A percentile compares a stretch with the other conserved stretches of the same genome.
Evolutionary conservation across 495 filamentous ascomycete genomes (phyloP).

Genomic region (Endocarpon pusillum): DNA sequence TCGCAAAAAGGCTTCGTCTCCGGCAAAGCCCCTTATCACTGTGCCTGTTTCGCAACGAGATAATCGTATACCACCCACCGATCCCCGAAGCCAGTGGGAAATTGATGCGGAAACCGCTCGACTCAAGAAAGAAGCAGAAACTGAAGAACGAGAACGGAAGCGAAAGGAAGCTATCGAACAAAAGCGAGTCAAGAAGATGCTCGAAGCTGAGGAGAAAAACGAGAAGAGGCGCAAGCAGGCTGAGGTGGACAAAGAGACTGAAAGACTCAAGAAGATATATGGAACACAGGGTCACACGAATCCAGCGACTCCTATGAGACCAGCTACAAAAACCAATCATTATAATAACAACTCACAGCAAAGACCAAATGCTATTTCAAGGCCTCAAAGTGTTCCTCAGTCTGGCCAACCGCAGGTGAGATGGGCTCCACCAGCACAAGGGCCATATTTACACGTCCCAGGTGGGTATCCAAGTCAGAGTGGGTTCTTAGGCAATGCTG

Average conservation of each 20-base stretch:
- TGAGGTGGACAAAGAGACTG: conserved; percentile 72
- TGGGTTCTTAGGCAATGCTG: too few relatives aligned
- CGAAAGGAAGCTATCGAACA: conserved; percentile 41
- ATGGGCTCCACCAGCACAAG: too few relatives aligned
- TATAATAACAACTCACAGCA: too few relatives aligned
- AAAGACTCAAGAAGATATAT: conserved; percentile 57
- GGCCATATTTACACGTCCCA: too few relatives aligned
- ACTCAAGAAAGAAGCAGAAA: conserved; percentile 37
- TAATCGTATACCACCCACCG: conserved; percentile 12
- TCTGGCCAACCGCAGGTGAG: too few relatives aligned
- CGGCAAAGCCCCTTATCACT: conserved; percentile 8
- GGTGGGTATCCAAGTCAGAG: too few relatives aligned
- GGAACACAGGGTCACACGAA: conserved; percentile 39
- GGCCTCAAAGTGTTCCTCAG: too few relatives aligned
- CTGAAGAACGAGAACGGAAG: conserved; percentile 36
- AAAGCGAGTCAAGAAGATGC: conserved; percentile 53
- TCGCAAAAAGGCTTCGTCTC: conserved; percentile 2
- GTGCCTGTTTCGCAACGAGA: conserved; percentile 2
- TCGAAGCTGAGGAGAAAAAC: conserved; percentile 63
- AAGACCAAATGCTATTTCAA: too few relatives aligned
- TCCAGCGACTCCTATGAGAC: too few relatives aligned
- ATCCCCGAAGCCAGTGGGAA: conserved; percentile 37
- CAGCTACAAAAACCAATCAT: too few relatives aligned
- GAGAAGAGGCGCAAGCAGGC: conserved; percentile 45
- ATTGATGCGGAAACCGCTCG: conserved; percentile 48